Percentiles rank a stretch among this genome's conserved stretches.
Conservation (phyloP, 1,284 basidiomycete species). For the Melanopsichium pennsylvanicum region DNA sequence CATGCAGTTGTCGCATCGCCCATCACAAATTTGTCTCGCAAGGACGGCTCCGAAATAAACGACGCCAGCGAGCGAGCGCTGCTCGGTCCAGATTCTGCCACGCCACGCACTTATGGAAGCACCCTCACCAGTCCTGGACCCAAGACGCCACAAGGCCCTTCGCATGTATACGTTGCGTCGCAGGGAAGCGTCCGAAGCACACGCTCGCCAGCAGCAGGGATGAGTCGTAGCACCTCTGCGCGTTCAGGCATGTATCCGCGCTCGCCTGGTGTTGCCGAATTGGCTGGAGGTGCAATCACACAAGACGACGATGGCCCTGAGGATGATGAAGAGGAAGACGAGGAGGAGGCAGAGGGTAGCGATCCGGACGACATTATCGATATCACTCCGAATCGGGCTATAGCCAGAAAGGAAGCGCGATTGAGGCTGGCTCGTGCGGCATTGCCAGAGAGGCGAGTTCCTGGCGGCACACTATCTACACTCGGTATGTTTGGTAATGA, state of each 20-base stretch:
- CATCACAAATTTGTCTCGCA: conserved; percentile 7
- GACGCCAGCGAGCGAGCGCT: conserved; percentile 18
- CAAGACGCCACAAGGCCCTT: conserved; percentile 21
- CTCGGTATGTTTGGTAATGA: conserved; percentile 33
- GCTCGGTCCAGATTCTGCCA: conserved; percentile 12
- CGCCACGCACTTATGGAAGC: conserved; percentile 27
- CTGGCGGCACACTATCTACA: conserved; percentile 30
- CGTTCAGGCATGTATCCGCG: conserved; percentile 27
- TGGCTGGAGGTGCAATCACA: conserved; percentile 9
- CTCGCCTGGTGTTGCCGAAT: conserved; percentile 31
- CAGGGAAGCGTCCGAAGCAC: conserved; percentile 22
- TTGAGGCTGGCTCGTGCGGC: conserved; percentile 46
- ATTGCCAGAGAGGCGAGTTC: conserved; percentile 30
- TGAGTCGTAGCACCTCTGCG: conserved; percentile 26
- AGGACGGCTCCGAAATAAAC: background rate
- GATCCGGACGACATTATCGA: conserved; percentile 54
- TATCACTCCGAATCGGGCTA: conserved; percentile 41
- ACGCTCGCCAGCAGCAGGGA: conserved; percentile 10
- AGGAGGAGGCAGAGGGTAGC: conserved; percentile 30
- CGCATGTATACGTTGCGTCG: background rate
- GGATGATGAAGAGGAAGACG: conserved; percentile 10
- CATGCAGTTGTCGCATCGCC: conserved; percentile 7
- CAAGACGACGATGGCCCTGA: conserved; percentile 15
- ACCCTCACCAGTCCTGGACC: conserved; percentile 6
- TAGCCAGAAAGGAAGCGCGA: conserved; percentile 41